phyloP scores from a whole-genome alignment of 192 early-diverging fungal genomes.

The Paraglomus brasilianum region DNA sequence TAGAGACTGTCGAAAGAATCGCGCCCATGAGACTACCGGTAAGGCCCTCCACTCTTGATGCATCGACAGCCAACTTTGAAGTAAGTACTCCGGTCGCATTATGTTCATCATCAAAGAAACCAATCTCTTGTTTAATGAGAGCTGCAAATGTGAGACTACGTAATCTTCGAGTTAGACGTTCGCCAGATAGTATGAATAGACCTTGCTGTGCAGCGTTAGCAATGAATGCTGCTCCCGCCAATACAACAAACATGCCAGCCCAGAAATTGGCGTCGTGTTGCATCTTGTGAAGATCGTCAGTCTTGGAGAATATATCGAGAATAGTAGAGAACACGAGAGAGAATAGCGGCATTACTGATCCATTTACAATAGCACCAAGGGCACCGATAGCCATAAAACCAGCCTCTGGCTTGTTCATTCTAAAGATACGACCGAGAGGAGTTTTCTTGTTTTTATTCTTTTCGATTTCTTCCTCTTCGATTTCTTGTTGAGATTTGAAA shows the following conservation, averaged over 20 bases:
- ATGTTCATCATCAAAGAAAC: conserved; percentile 76
- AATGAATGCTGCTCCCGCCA: conserved; percentile 49
- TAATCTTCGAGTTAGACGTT: conserved; percentile 65
- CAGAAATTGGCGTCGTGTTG: conserved; percentile 47
- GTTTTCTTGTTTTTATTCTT: conserved; percentile 46
- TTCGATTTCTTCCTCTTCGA: conserved; percentile 40
- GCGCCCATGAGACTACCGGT: conserved; percentile 21
- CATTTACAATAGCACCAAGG: conserved; percentile 63
- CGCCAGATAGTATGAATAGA: conserved; percentile 63
- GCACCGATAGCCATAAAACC: conserved; percentile 53
- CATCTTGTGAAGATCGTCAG: conserved; percentile 44
- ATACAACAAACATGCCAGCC: conserved; percentile 50
- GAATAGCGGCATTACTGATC: conserved; percentile 77
- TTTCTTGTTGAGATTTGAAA: conserved; percentile 39
- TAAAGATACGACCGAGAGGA: conserved; percentile 53
- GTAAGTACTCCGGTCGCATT: conserved; percentile 79
- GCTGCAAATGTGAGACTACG: conserved; percentile 62
- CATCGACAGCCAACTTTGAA: conserved; percentile 75
- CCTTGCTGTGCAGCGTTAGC: conserved; percentile 53
- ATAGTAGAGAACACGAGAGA: conserved; percentile 56
- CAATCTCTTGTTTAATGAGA: conserved; percentile 85
- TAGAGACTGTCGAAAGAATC: background rate
- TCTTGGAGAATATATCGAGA: background rate
- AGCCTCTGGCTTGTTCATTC: conserved; percentile 58
- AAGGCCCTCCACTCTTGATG: conserved; percentile 66